Conservation (phyloP, 73 alveolate genomes). For the Paraurostyla sp. region DNA sequence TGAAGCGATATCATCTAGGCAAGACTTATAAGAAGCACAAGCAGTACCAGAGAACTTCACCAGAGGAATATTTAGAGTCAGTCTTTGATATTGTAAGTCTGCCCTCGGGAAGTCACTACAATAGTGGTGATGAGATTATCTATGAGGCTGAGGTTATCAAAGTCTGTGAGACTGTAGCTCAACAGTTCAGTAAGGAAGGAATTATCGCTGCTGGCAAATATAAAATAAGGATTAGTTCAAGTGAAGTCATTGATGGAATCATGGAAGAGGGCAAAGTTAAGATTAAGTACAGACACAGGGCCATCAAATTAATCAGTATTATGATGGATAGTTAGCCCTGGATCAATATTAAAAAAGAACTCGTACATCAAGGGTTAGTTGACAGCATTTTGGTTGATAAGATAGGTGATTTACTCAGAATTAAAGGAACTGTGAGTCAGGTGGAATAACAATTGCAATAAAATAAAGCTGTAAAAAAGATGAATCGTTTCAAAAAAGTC, state of each 20-base stretch:
- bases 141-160: conserved; percentile 58
- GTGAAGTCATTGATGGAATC: conserved; percentile 61
- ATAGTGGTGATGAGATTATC: conserved; percentile 48
- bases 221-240: background rate
- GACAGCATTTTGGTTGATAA: background rate
- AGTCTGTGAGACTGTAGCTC: conserved; percentile 17
- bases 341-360: conserved; percentile 1
- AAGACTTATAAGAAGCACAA: conserved; percentile 3
- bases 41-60: conserved; percentile 11
- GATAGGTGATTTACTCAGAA: conserved; percentile 16
- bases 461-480: background rate
- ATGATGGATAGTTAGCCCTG: conserved; percentile 28
- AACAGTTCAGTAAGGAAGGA: background rate
- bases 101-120: background rate
- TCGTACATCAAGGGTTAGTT: background rate
- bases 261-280: conserved; percentile 21
- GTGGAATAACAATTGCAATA: background rate
- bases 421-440: conserved; percentile 3
- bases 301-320: background rate
- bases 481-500: conserved; percentile 34
- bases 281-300: background rate
- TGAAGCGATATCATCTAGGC: conserved; percentile 33
- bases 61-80: conserved; percentile 40
- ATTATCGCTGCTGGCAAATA: conserved; percentile 34
- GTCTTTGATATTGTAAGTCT: background rate